Percentiles rank a stretch among this genome's conserved stretches.
phyloP scores from a whole-genome alignment of 176 grass and related monocot genomes.

The Tuctoria greenei region DNA sequence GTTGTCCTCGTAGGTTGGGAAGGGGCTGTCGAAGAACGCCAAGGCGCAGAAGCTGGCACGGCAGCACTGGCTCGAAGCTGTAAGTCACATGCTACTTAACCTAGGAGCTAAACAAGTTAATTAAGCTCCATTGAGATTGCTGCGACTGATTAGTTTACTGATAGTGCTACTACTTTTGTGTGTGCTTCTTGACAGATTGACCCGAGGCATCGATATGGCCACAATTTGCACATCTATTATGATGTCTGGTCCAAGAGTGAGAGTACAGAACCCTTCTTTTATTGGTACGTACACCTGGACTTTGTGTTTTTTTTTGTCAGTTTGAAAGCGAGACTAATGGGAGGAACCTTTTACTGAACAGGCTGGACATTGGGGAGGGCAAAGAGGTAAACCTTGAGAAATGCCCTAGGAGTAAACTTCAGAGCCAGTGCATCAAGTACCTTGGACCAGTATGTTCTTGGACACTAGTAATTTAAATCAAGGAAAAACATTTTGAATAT shows the following conservation, averaged over 20 bases:
- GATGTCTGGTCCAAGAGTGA: constrained; percentile 84
- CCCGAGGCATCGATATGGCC: constrained; percentile 94
- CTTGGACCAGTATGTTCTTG: constrained; percentile 76
- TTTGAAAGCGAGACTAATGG: not conserved
- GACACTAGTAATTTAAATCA: not conserved
- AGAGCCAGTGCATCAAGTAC: constrained; percentile 85
- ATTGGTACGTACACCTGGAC: constrained; percentile 54
- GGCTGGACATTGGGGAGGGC: constrained; percentile 96
- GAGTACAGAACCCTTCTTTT: constrained; percentile 91
- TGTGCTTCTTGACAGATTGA: constrained; percentile 71
- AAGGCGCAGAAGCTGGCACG: constrained; percentile 89
- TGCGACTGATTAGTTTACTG: constrained; percentile 34
- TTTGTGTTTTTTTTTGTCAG: not conserved
- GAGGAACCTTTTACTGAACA: constrained; percentile 21
- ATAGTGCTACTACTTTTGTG: constrained; percentile 20
- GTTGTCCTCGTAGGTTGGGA: constrained; percentile 59
- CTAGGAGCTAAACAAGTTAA: constrained; percentile 21
- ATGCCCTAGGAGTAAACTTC: constrained; percentile 78
- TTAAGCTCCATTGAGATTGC: constrained; percentile 31
- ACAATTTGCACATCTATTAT: constrained; percentile 91
- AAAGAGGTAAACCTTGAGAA: constrained; percentile 91
- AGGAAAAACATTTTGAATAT: not conserved
- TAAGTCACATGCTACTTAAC: constrained; percentile 54
- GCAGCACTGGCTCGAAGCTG: constrained; percentile 99
- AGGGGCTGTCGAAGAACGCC: constrained; percentile 87